Evolutionary conservation across 805 yeast genomes (phyloP), one percentile per base, ranked within the genome.

Genomic region (Blastobotrys chiropterorum): DNA sequence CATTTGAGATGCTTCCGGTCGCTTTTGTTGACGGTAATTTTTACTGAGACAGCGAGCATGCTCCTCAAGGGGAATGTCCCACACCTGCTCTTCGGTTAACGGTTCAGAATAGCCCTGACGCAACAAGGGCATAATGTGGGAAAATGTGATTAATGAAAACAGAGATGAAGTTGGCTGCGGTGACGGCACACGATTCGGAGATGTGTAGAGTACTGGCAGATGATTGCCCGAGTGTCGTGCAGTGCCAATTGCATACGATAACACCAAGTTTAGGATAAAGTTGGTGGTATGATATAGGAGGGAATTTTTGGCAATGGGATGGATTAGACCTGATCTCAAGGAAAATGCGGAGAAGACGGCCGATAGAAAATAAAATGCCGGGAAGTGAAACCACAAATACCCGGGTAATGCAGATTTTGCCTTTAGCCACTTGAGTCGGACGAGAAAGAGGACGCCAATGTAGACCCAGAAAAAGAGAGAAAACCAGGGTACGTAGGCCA

Each of bases 11-110:
- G n/a, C 13, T n/a, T 44, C 14, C 15, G n/a, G 20, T 22, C 20
- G 14, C 50, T 72, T 73, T 53, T 63, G 65, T 22, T 59, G 68
- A 63, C 83, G 83, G 68, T 86, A 89, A 15, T 73, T 72, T 59
- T 82, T 79, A 50, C 89, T 71, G 4, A 87, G 81, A 48, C 74
- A 74, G 58, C 83, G 80, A 0, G 97, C 83, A 64, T 89, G 88
- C 67, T 92, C 97, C 53, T 83, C 86, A 57, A 79, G 78, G 54
- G 78, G 72, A 57, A 94, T 75, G 43, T 94, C 95, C 96, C 97
- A 88, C 46, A 92, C 81, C 55, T 90, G 94, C 3, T 74, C 73
- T 58, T 73, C 67, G 22, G 74, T 70, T 58, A 94, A 71, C 1
- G 85, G 72, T 2, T 68, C 65, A 53, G 73, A 70, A 63, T 79